Evolutionary conservation across 2,329 filamentous ascomycete genomes (phyloP).

Genomic region (Graphiopsis chlorocephala): DNA sequence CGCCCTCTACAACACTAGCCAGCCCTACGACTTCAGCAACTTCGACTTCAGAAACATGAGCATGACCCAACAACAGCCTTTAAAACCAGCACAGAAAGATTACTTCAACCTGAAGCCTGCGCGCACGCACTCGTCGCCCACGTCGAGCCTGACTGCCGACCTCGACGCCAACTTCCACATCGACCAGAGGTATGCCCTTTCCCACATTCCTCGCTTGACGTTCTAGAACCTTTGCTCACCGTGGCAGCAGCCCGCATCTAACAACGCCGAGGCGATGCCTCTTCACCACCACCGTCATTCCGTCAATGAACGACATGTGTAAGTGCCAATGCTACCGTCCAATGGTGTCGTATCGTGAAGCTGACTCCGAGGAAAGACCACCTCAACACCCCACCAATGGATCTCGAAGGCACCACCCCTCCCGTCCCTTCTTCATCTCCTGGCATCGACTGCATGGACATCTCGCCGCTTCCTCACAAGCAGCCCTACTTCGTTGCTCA

Average conservation of each 20-base stretch:
- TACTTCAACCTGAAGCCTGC: conserved; percentile 76
- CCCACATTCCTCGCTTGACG: conserved; percentile 38
- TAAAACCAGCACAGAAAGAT: conserved; percentile 62
- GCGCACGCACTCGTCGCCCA: conserved; percentile 90
- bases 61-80: conserved; percentile 60
- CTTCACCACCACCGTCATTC: conserved; percentile 72
- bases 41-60: conserved; percentile 76
- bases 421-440: conserved; percentile 83
- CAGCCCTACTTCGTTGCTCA: conserved; percentile 57
- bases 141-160: conserved; percentile 85
- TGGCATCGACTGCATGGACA: conserved; percentile 79
- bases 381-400: conserved; percentile 44
- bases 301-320: conserved; percentile 39
- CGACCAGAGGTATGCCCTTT: conserved; percentile 70
- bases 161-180: conserved; percentile 96
- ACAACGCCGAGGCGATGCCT: conserved; percentile 80
- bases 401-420: conserved; percentile 76
- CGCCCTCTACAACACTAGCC: conserved; percentile 47
- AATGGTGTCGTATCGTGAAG: neutral
- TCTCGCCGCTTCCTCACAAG: conserved; percentile 91
- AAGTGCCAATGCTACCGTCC: conserved; percentile 29
- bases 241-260: conserved; percentile 66
- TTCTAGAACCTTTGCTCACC: conserved; percentile 38
- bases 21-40: conserved; percentile 59
- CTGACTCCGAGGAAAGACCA: conserved; percentile 38